Evolutionary conservation across 2,329 filamentous ascomycete species (phyloP), one percentile per base, ranked within the genome.

Genomic region (Curvularia hawaiiensis): DNA sequence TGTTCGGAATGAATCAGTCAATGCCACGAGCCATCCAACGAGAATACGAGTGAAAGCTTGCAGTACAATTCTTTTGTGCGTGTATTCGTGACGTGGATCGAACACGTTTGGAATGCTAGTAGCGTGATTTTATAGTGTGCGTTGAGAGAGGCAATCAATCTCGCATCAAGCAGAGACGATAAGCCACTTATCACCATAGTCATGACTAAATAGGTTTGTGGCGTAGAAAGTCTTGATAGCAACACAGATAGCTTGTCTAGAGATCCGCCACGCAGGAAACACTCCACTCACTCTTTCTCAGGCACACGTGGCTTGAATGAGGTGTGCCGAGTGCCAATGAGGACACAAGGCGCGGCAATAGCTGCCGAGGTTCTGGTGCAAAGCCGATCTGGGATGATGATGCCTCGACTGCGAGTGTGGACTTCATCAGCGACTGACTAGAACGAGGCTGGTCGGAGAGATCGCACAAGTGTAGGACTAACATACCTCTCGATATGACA

Each of bases 401-500:
- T 22, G 11, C 20, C 2, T 35, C 12, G 11, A 9, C 30, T 33
- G 4, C 4, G 31, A 22, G 4, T 24, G 39, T 14, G 49, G 14
- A 24, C 31, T 26, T 4, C 20, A 28, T 57, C 43, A 52, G 50
- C 18, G 20, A n/a, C 4, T 5, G 9, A 28, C 9, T n/a, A 5
- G 16, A 28, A n/a, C 4, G 12, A 12, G 22, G 39, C 18, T 18
- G 5, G 6, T 45, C 18, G 18, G 30, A 11, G 28, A 4, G 4
- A 47, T 20, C 39, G 18, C 22, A 24, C 40, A 11, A 50, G 11
- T 30, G 16, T n/a, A 51, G 22, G 18, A n/a, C 26, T 11, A 40
- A 50, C 35, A 16, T 56, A 59, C 52, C 33, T 52, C 14, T 20
- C 16, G 33, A 47, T 44, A 30, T 35, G 41, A 33, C 54, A 44